Evolutionary conservation across 1,139 yeast genomes (phyloP), one percentile per base, ranked within the genome.

Genomic region (Wickerhamomyces sp.): DNA sequence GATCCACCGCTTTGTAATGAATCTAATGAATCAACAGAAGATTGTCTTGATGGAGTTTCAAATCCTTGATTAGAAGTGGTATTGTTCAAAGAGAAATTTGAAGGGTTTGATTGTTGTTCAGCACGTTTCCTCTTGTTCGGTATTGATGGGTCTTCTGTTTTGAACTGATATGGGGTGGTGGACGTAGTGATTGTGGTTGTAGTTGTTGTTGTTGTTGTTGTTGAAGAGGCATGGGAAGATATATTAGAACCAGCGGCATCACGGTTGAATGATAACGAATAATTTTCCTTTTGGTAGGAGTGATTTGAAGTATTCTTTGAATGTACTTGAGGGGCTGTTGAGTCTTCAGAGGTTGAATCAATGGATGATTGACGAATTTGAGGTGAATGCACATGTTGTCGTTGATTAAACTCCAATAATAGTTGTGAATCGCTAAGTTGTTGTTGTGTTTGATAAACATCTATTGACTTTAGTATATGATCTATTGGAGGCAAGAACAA

Each of bases 371-470:
- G 31, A 10, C 29, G 34, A 15, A 35, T 9, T 18, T n/a, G 39
- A 33, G 40, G 43, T 23, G 30, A 32, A 7, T 15, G 36, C 8
- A 35, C 36, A 9, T 36, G 30, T 27, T 42, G 51, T 41, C 45
- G 49, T 33, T 46, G 51, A 9, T 54, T 50, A 38, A 58, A 51
- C 40, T 57, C 55, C 27, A 58, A 43, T 9, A 58, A 39, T 1
- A 58, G 53, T 31, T 57, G 56, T 1, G 62, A 58, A 44, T 58
- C 62, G 7, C 53, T 52, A 9, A 58, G 47, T 39, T 58, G 54
- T 37, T 57, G 60, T 38, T 56, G 55, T 32, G 46, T 57, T 40
- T 58, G 62, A 42, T 56, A 58, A n/a, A 47, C 46, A 41, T 58
- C 61, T 32, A 58, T 58, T 15, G 42, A 53, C 36, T 52, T 50